Evolutionary conservation across 345 rosid species (phyloP).

Genomic region (Eucalyptus globulus): DNA sequence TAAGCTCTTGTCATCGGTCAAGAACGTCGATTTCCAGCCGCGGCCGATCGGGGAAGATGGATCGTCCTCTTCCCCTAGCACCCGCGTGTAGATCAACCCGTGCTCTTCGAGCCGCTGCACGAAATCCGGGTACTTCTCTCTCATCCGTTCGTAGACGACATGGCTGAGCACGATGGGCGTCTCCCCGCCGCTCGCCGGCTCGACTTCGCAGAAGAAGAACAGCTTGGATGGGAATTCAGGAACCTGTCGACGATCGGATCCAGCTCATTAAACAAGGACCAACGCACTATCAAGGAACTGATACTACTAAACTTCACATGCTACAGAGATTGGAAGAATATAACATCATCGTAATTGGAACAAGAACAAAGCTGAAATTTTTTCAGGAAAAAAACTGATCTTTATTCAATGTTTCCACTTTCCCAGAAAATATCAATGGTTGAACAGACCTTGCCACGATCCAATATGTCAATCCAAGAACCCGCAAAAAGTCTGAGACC

Average conservation of each 20-base stretch:
- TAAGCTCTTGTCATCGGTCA: conserved; percentile 54
- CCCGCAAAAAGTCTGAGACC: neutral
- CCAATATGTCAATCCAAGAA: neutral
- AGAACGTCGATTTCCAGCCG: conserved; percentile 90
- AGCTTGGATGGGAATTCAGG: conserved; percentile 85
- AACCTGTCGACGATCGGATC: conserved; percentile 21
- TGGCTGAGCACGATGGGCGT: conserved; percentile 89
- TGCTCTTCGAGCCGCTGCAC: conserved; percentile 54
- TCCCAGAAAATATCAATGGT: neutral
- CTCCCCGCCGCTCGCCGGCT: conserved; percentile 82
- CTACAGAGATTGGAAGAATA: neutral
- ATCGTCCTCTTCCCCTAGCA: conserved; percentile 69
- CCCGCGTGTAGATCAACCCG: conserved; percentile 59
- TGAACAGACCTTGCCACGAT: neutral
- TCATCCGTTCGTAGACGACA: conserved; percentile 68
- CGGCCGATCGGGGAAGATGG: conserved; percentile 89
- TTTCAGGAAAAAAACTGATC: neutral
- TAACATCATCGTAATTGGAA: neutral
- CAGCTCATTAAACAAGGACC: neutral
- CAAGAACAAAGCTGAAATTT: neutral
- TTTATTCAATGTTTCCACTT: neutral
- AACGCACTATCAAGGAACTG: neutral
- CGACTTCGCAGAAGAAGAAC: conserved; percentile 87
- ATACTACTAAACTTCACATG: neutral
- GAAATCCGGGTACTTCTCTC: conserved; percentile 52